Evolutionary conservation across 129 eudicot genomes (phyloP).

Genomic region (Solidago caesia): DNA sequence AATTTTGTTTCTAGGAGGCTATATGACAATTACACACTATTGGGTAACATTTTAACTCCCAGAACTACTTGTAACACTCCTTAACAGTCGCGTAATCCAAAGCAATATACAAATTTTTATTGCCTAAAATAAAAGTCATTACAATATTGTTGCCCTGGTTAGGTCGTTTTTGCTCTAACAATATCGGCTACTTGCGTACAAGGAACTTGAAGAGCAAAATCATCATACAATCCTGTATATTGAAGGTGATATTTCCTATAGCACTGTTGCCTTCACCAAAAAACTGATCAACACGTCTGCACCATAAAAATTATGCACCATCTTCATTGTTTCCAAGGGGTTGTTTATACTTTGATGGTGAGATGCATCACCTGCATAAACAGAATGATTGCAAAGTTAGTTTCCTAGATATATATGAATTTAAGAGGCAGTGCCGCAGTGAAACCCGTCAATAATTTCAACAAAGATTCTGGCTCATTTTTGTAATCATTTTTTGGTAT

Average conservation of each 20-base stretch:
- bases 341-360: neutral
- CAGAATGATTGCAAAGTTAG: constrained; percentile 10
- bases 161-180: neutral
- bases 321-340: constrained; percentile 8
- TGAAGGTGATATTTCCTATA: constrained; percentile 1
- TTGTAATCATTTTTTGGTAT: too few species aligned
- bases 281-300: neutral
- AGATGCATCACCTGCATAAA: neutral
- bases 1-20: neutral
- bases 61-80: neutral
- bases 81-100: neutral
- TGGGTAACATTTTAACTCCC: neutral
- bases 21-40: neutral
- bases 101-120: neutral
- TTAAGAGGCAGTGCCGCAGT: neutral
- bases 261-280: neutral
- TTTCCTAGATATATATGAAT: neutral
- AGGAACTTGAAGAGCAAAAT: neutral
- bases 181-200: neutral
- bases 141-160: neutral
- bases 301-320: neutral
- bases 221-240: neutral
- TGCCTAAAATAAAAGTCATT: neutral
- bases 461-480: too few species aligned
- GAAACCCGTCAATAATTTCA: too few species aligned